phyloP scores from a whole-genome alignment of 768 basidiomycete species.

The Hypholoma sublateritium region DNA sequence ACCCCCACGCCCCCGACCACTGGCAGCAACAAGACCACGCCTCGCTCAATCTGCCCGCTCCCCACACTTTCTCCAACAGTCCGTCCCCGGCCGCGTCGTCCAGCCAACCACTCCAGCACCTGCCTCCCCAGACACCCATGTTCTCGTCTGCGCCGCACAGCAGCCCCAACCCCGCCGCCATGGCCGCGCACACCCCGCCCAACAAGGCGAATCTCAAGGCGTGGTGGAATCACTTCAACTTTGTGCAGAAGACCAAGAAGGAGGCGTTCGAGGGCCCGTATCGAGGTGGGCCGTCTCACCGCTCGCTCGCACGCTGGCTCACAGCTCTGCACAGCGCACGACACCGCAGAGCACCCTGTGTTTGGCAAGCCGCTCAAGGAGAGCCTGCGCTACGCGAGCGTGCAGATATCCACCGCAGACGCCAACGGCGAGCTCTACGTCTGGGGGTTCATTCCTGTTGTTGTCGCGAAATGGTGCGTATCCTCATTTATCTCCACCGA shows the following conservation, averaged over 20 bases:
- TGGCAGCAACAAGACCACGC: background rate
- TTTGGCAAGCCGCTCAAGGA: conserved; percentile 87
- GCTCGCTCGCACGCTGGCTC: background rate
- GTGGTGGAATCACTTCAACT: conserved; percentile 81
- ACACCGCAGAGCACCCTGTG: conserved; percentile 51
- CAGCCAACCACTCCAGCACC: background rate
- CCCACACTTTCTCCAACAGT: background rate
- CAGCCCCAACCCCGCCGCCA: conserved; percentile 10
- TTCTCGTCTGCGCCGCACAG: conserved; percentile 14
- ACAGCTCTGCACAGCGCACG: conserved; percentile 20
- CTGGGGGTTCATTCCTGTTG: conserved; percentile 94
- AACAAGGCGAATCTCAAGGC: conserved; percentile 66
- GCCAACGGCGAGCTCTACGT: conserved; percentile 81
- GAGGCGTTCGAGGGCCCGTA: conserved; percentile 35
- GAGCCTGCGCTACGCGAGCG: conserved; percentile 82
- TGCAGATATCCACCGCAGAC: conserved; percentile 91
- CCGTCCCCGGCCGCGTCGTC: conserved; percentile 2
- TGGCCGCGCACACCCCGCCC: conserved; percentile 26
- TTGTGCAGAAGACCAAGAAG: conserved; percentile 62
- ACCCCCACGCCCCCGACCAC: background rate
- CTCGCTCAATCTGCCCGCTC: conserved; percentile 1
- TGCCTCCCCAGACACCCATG: conserved; percentile 8
- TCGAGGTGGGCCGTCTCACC: conserved; percentile 34
- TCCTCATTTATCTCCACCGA: conserved; percentile 7
- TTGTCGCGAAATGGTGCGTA: conserved; percentile 92